Base-by-base conservation (phyloP, 495 filamentous ascomycete species). In the Aspergillus ostianus region DNA sequence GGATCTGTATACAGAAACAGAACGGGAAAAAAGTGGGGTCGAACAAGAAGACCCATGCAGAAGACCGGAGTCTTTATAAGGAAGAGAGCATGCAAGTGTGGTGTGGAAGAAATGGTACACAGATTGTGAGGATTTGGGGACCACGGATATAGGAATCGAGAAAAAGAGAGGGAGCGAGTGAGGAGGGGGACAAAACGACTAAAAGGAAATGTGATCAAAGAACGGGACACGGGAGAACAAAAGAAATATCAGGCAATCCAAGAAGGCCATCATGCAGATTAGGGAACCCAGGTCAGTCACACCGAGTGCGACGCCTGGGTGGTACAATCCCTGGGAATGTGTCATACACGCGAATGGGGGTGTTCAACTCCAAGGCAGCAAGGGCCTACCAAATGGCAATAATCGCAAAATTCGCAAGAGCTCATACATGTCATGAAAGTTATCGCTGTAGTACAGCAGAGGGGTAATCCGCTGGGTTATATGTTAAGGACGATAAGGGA, bases 361-460 rank as follows among this genome's bases (percentile, higher is more conserved):
- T 64, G 59, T 61, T 64, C 59, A 62, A 67, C 59, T 65, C 67
- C 66, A 70, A 73, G 68, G 56, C 50, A 62, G 57, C 67, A 62
- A 53, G 23, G 63, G 69, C 66, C 69, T 62, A 66, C 64, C 61
- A 72, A 73, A 69, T 66, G 53, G 47, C 62, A 57, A 68, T 53
- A 62, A 61, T 67, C 50, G 62, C 68, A 70, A 65, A 71, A 72
- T 70, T 68, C 71, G 70, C 74, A 70, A 71, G 70, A 66, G 71
- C 70, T 74, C 74, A 67, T 77, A 73, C 70, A 74, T 73, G 70
- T 71, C 72, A 67, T 77, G 66, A 74, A 63, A 56, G 50, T 62
- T 52, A 58, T 62, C 52, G 51, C 60, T 63, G 66, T 18, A 56
- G 49, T 55, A 53, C 49, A 61, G 66, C 66, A 46, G 56, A 53